A percentile compares a stretch with the other conserved stretches of the same genome.
These are phyloP conservation scores for Diaporthe sp. DNA, from an alignment of 2,329 filamentous ascomycete species.

Conservation along the genomic window DNA sequence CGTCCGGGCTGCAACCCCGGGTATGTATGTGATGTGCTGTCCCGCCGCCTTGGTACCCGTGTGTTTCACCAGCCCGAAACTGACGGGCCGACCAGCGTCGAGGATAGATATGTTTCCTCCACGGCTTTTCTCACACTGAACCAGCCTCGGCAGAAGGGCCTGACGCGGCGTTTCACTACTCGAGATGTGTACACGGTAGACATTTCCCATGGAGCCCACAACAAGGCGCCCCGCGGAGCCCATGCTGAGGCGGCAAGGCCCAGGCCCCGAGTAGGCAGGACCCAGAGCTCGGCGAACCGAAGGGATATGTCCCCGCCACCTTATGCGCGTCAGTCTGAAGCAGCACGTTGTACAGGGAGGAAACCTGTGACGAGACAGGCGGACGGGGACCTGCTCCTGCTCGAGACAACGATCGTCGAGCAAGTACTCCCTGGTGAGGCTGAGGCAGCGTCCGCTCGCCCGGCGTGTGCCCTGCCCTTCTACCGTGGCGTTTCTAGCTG, in stretches of 20 bases:
- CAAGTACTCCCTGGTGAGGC: neutral
- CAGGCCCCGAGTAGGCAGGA: neutral
- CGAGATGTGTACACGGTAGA: neutral
- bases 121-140: neutral
- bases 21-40: neutral
- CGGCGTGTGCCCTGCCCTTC: neutral
- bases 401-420: neutral
- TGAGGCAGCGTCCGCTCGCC: neutral
- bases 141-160: neutral
- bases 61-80: slow-evolving; percentile 10
- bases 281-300: neutral
- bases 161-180: slow-evolving; percentile 16
- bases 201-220: neutral
- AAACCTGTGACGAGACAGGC: neutral
- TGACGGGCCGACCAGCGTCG: slow-evolving; percentile 8
- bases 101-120: neutral
- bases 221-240: neutral
- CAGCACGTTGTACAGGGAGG: neutral
- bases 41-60: neutral
- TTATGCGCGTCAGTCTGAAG: neutral
- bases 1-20: neutral
- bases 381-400: neutral
- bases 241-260: neutral
- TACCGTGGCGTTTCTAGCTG: neutral
- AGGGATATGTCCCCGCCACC: neutral